These are phyloP conservation scores for Colletotrichum graminicola DNA, from an alignment of 2,329 filamentous ascomycete species.

Conservation along the genomic window DNA sequence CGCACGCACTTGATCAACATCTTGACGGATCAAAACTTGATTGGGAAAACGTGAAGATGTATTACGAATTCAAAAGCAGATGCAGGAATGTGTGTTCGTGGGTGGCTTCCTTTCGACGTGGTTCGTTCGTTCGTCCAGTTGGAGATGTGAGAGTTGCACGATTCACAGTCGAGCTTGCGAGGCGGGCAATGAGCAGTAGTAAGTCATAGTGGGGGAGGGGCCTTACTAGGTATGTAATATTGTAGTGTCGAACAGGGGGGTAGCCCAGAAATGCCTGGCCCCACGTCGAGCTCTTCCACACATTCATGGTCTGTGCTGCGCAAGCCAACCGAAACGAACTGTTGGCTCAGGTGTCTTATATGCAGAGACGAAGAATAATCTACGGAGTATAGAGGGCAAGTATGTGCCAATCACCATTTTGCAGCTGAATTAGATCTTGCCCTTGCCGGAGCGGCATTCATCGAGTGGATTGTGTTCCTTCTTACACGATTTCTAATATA, in stretches of 20 bases:
- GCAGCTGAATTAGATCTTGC: not conserved
- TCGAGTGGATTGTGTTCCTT: not conserved
- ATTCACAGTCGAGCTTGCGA: slow-evolving; percentile 23
- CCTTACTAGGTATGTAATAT: not conserved
- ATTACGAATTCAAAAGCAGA: slow-evolving; percentile 5
- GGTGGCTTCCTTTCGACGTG: slow-evolving; percentile 1
- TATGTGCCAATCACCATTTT: not conserved
- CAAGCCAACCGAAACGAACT: slow-evolving; percentile 3
- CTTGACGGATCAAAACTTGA: slow-evolving; percentile 43
- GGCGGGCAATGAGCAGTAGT: slow-evolving; percentile 5
- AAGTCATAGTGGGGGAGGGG: slow-evolving; percentile 40
- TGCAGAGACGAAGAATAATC: not conserved
- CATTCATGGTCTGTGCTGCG: slow-evolving; percentile 12
- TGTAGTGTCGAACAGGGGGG: slow-evolving; percentile 25
- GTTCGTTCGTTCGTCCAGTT: slow-evolving; percentile 15
- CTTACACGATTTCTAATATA: slow-evolving; percentile 12
- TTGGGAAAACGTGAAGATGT: not conserved
- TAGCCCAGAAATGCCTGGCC: slow-evolving; percentile 4
- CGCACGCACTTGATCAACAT: slow-evolving; percentile 67
- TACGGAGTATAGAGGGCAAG: not conserved
- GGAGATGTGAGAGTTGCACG: slow-evolving; percentile 10
- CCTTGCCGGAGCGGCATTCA: no score
- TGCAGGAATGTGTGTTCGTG: not conserved
- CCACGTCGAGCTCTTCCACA: slow-evolving; percentile 9
- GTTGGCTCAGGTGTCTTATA: not conserved